phyloP scores from a whole-genome alignment of 1,284 basidiomycete species.

The Fomitopsis schrenkii region DNA sequence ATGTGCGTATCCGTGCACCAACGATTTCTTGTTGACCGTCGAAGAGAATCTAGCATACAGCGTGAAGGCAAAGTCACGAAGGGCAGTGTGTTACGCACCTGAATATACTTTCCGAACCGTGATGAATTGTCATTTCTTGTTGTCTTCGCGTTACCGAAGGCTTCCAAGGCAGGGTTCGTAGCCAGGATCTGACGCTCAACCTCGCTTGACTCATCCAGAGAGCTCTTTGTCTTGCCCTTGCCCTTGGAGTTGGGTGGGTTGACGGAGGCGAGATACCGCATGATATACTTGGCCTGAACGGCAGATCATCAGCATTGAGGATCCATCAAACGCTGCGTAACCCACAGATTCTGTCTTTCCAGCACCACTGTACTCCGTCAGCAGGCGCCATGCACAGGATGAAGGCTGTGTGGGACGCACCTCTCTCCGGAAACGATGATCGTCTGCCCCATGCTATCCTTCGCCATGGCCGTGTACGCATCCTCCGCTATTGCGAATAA shows the following conservation, averaged over 20 bases:
- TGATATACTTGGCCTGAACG: slow-evolving; percentile 92
- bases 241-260: slow-evolving; percentile 74
- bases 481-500: slow-evolving; percentile 99
- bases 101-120: slow-evolving; percentile 98
- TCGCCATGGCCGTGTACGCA: slow-evolving; percentile 97
- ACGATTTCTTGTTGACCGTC: slow-evolving; percentile 95
- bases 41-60: slow-evolving; percentile 77
- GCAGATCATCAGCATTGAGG: slow-evolving; percentile 5
- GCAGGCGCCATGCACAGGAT: slow-evolving; percentile 9
- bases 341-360: slow-evolving; percentile 97
- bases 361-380: slow-evolving; percentile 69
- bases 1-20: slow-evolving; percentile 96
- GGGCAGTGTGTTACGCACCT: slow-evolving; percentile 52
- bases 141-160: slow-evolving; percentile 99
- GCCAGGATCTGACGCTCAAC: slow-evolving; percentile 97
- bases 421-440: slow-evolving; percentile 99
- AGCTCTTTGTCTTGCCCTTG: slow-evolving; percentile 66
- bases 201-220: slow-evolving; percentile 83
- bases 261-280: slow-evolving; percentile 98
- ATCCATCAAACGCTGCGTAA: background rate
- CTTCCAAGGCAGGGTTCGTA: slow-evolving; percentile 98
- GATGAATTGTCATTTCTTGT: slow-evolving; percentile 99
- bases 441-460: slow-evolving; percentile 93
- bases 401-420: slow-evolving; percentile 39
- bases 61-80: background rate